Base-by-base conservation (phyloP, 2,329 filamentous ascomycete genomes). In the Cladophialophora yegresii region DNA sequence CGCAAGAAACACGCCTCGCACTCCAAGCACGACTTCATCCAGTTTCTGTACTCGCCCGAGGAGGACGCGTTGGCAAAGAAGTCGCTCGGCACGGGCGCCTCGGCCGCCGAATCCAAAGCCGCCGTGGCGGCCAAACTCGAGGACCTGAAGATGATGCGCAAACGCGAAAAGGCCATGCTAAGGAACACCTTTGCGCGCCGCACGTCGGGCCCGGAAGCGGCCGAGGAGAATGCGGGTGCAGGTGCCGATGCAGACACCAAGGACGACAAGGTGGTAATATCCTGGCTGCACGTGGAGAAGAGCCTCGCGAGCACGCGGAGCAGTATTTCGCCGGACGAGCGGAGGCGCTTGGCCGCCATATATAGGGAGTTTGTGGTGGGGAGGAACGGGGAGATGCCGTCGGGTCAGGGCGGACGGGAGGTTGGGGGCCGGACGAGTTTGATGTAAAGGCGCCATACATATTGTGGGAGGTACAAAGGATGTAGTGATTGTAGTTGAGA, bases 301-400 rank as follows among this genome's bases (percentile, higher is more conserved):
- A 90, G 90, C 45, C 81, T 99, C 62, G 84, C 85, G 23, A 88
- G 80, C 55, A 97, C 93, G 4, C 83, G 93, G 69, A 86, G 91
- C 23, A 96, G 91, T 76, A 96, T 98, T 70, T 91, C 89, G 73
- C 81, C 82, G 2, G 85, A 92, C 65, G 95, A 99, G 79, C 85
- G 87, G 72, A 82, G 80, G 67, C 82, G 93, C 65, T 77, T 99
- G 69, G 83, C 86, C 72, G 85, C 85, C 47, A 97, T 99, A 66
- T 99, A 99, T 75, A 82, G 84, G 16, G 95, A 99, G 78, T 99
- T 99, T 81, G 88, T 97, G 0, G 90, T 91, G 3, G 93, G 92
- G 0, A 84, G 95, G 71, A 96, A 93, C 76, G 95, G 95, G 7
- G 93, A 98, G 80, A 92, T 99, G 91, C 91, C 88, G 65, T 93